Evolutionary conservation across 169 alveolate genomes (phyloP).

Genomic region (Eimeria praecox): DNA sequence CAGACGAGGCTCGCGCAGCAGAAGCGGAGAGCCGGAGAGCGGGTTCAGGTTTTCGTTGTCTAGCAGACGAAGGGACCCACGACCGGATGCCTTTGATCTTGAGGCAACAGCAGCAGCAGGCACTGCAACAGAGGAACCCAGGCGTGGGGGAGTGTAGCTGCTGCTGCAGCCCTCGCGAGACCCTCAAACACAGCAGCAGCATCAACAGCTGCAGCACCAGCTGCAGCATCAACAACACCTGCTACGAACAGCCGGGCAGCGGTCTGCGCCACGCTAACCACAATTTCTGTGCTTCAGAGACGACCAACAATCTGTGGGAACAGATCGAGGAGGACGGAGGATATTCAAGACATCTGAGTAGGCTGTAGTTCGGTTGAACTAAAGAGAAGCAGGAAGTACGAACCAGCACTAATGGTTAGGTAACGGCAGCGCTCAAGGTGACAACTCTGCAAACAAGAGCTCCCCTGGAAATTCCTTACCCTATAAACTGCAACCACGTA

Average conservation of each 20-base stretch:
- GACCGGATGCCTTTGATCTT: constrained; percentile 56
- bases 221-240: neutral
- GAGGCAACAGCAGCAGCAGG: constrained; percentile 45
- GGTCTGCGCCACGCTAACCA: neutral
- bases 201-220: constrained; percentile 7
- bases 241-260: neutral
- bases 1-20: constrained; percentile 21
- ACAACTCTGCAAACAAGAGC: neutral
- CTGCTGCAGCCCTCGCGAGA: neutral
- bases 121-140: neutral
- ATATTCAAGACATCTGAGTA: neutral
- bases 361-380: neutral
- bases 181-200: neutral
- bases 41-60: constrained; percentile 6
- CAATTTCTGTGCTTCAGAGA: neutral
- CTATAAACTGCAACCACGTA: neutral
- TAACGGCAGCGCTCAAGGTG: neutral
- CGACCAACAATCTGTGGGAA: neutral
- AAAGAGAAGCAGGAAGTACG: neutral
- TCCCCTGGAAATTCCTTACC: neutral
- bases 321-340: constrained; percentile 21
- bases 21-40: constrained; percentile 2
- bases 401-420: neutral
- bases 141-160: constrained; percentile 1
- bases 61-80: constrained; percentile 48